Evolutionary conservation across 1,284 basidiomycete species (phyloP), one percentile per base, ranked within the genome.

Genomic region (Caloboletus inedulis): DNA sequence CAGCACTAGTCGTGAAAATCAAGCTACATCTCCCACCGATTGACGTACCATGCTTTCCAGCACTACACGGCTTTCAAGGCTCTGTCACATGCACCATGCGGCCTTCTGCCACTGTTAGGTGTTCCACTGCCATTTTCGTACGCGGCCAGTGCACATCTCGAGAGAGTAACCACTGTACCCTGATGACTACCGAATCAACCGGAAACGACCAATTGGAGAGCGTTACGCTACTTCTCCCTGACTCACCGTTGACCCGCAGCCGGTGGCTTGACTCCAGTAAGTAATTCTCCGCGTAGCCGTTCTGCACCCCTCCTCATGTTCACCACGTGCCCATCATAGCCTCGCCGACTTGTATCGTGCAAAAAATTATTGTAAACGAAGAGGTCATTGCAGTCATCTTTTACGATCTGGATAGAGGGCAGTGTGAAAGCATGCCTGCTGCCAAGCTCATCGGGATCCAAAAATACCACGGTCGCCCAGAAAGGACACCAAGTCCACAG

Each of bases 281-380:
- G 80, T 66, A 58, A 62, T 54, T 65, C 73, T 74, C 55, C 59
- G 69, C 67, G 14, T 21, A 44, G 43, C 18, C 42, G 30, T 23
- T 43, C 19, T 40, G 39, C 25, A 37, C 51, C 51, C 40, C 42
- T 43, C 60, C 69, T 64, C 65, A 55, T 60, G 61, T 58, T 62
- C 57, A 54, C 52, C 66, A 62, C 59, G 56, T 64, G 59, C 35
- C 54, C 46, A 37, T 54, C 62, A 58, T 65, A 82, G 83, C 71
- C 59, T 65, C 75, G 52, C 72, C 76, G 54, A 79, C 76, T 18
- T 74, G 69, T 39, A 76, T 90, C 62, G 81, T 80, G 31, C 87
- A 89, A 71, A 81, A 87, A 71, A 73, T 89, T 56, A 71, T 81
- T 51, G 76, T 82, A 54, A 85, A 88, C 69, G 77, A 77, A 57